These are phyloP conservation scores for Nicotiana sylvestris DNA, from an alignment of 257 asterid species.

Conservation along the genomic window DNA sequence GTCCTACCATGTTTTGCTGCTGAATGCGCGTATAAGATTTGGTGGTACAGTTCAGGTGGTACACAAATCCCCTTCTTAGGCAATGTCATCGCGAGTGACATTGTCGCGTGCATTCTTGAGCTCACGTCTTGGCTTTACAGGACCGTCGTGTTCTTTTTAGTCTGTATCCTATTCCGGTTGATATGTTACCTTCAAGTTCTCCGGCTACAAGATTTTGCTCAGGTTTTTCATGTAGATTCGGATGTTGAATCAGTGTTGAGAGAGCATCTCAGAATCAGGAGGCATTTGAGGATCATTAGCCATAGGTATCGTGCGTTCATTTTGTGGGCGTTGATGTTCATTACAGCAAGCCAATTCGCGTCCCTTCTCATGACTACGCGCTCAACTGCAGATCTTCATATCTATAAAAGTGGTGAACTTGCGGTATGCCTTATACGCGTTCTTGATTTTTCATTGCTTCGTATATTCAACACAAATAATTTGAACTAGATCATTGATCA, in stretches of 20 bases:
- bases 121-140: constrained; percentile 40
- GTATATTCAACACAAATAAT: not conserved
- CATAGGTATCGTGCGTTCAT: constrained; percentile 18
- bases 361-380: constrained; percentile 25
- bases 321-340: constrained; percentile 16
- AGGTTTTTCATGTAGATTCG: constrained; percentile 15
- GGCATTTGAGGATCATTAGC: constrained; percentile 22
- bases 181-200: constrained; percentile 25
- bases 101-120: constrained; percentile 38
- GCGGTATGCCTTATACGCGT: constrained; percentile 15
- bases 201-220: constrained; percentile 22
- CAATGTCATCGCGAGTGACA: constrained; percentile 37
- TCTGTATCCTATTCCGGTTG: constrained; percentile 45
- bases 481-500: too few species aligned
- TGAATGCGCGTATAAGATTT: constrained; percentile 49
- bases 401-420: constrained; percentile 22
- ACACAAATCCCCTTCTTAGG: constrained; percentile 43
- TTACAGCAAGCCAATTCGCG: constrained; percentile 27
- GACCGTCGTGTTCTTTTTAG: constrained; percentile 42
- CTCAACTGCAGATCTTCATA: constrained; percentile 12
- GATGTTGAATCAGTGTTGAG: constrained; percentile 22
- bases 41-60: constrained; percentile 61
- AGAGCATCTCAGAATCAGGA: constrained; percentile 23
- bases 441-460: not conserved
- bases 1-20: constrained; percentile 51